Percentiles rank a stretch among this genome's conserved stretches.
These are phyloP conservation scores for Arachis monticola DNA, from an alignment of 331 rosid species.

Conservation along the genomic window DNA sequence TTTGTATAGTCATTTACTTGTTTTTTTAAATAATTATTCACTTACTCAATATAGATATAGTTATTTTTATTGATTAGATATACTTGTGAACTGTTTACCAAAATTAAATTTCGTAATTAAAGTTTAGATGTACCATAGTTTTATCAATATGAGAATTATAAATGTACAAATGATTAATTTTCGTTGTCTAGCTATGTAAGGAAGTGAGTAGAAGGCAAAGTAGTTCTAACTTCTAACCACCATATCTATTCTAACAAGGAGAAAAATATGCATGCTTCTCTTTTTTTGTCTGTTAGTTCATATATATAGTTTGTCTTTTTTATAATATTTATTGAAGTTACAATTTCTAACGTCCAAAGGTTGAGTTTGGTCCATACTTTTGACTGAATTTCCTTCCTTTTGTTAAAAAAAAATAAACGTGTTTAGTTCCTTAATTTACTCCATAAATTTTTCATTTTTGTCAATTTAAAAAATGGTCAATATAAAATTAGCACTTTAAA, in stretches of 20 bases:
- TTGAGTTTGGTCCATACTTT: conserved; percentile 17
- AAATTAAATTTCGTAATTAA: too few species aligned
- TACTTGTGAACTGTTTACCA: too few species aligned
- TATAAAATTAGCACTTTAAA: not conserved
- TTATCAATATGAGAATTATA: too few species aligned
- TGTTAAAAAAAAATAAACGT: not conserved
- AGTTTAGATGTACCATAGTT: too few species aligned
- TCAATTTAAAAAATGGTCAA: not conserved
- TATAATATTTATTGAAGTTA: conserved; percentile 8
- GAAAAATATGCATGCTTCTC: conserved; percentile 62
- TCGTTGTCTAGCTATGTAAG: conserved; percentile 20
- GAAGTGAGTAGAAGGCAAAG: conserved; percentile 46
- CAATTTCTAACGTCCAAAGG: conserved; percentile 6
- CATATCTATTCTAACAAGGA: conserved; percentile 73
- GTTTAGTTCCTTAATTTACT: conserved; percentile 6
- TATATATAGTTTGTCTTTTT: conserved; percentile 9
- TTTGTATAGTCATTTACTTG: too few species aligned
- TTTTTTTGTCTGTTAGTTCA: conserved; percentile 68
- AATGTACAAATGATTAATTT: not conserved
- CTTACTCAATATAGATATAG: too few species aligned
- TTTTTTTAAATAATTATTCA: too few species aligned
- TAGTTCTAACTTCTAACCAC: conserved; percentile 77
- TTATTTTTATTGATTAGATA: too few species aligned
- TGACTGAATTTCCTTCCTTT: conserved; percentile 16
- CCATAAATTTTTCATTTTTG: not conserved